Percentiles rank a stretch among this genome's conserved stretches.
Conservation (phyloP, 2,329 filamentous ascomycete genomes). For the Westerdykella sp. region DNA sequence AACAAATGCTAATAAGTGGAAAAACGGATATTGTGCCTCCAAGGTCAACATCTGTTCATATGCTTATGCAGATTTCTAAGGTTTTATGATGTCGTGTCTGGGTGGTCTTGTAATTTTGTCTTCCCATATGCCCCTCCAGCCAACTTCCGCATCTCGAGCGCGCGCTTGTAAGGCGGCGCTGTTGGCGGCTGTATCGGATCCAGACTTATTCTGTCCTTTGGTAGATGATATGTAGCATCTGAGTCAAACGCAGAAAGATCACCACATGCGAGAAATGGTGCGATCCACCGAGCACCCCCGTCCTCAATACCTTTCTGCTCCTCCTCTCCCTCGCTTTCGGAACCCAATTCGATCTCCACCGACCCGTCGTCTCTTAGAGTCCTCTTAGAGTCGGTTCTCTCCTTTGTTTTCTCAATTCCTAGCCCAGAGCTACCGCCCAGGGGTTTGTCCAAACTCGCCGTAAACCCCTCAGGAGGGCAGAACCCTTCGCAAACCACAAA, state of each 20-base stretch:
- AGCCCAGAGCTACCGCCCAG: constrained; percentile 59
- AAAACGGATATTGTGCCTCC: too few relatives aligned
- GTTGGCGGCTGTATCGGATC: constrained; percentile 94
- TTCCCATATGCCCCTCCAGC: constrained; percentile 73
- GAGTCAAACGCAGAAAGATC: constrained; percentile 93
- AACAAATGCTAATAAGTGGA: too few relatives aligned
- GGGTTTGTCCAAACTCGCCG: constrained; percentile 67
- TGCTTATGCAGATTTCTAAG: too few relatives aligned
- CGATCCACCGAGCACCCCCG: constrained; percentile 68
- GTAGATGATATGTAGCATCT: constrained; percentile 87
- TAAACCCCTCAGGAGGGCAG: constrained; percentile 68
- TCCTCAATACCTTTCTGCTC: constrained; percentile 35
- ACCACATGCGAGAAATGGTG: constrained; percentile 93
- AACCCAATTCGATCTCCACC: constrained; percentile 44
- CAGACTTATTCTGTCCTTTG: constrained; percentile 76
- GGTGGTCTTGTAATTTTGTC: constrained; percentile 44
- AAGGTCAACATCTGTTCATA: too few relatives aligned
- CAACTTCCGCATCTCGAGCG: constrained; percentile 73
- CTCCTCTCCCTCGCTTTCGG: constrained; percentile 41
- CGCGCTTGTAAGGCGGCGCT: constrained; percentile 88
- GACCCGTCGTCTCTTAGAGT: constrained; percentile 42
- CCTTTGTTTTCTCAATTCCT: constrained; percentile 17
- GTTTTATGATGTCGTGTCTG: too few relatives aligned
- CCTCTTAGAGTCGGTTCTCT: constrained; percentile 18
- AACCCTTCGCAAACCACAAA: constrained; percentile 96